Conservation (phyloP, 768 basidiomycete species). For the Xanthoconium stramineum region DNA sequence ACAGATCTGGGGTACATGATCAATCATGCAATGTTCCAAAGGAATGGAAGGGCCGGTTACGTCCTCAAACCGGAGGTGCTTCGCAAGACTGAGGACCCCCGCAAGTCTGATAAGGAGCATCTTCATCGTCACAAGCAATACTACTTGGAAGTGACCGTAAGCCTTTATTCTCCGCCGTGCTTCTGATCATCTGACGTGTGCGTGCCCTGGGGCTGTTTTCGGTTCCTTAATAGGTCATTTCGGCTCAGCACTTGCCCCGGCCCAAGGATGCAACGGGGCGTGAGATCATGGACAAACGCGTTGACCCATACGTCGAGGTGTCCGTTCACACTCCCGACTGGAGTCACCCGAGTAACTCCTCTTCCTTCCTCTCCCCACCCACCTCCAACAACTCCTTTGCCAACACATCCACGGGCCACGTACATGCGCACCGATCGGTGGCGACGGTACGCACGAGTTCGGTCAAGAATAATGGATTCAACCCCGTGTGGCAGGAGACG, state of each 20-base stretch:
- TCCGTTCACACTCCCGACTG: slow-evolving; percentile 76
- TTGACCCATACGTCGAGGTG: slow-evolving; percentile 81
- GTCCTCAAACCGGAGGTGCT: slow-evolving; percentile 85
- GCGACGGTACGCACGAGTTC: slow-evolving; percentile 53
- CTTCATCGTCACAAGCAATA: slow-evolving; percentile 54
- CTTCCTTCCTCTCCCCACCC: slow-evolving; percentile 9
- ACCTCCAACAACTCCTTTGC: slow-evolving; percentile 2
- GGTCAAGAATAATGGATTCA: slow-evolving; percentile 88
- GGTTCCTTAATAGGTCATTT: slow-evolving; percentile 54
- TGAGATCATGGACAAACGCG: slow-evolving; percentile 56
- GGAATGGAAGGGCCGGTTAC: slow-evolving; percentile 85
- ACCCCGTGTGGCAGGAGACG: slow-evolving; percentile 79
- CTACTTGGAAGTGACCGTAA: slow-evolving; percentile 60
- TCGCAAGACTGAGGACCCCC: slow-evolving; percentile 46
- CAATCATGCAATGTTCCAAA: slow-evolving; percentile 93
- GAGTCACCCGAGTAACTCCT: slow-evolving; percentile 33
- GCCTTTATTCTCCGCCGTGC: slow-evolving; percentile 11
- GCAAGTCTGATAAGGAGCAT: slow-evolving; percentile 59
- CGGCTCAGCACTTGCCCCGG: slow-evolving; percentile 86
- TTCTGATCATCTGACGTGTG: not conserved
- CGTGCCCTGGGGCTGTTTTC: not conserved
- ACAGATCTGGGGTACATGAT: slow-evolving; percentile 87
- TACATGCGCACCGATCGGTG: slow-evolving; percentile 42
- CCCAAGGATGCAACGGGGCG: slow-evolving; percentile 60
- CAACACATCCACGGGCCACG: not conserved